Conservation (phyloP, 192 early-diverging fungal genomes). For the Coemansia asiatica region DNA sequence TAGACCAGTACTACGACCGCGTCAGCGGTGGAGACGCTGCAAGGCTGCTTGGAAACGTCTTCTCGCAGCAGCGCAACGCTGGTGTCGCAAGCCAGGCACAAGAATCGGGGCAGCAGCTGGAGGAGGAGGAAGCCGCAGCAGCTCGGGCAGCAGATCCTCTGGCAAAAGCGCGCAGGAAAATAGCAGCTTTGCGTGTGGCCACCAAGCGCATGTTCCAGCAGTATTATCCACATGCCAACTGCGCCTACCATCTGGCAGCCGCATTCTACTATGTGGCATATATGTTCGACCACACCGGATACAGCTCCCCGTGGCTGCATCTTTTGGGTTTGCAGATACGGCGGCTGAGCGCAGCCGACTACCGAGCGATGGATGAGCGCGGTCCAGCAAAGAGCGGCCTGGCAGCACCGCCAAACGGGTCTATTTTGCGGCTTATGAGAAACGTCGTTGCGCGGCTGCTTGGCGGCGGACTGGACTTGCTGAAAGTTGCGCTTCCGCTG, state of each 20-base stretch:
- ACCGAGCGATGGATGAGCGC: conserved; percentile 56
- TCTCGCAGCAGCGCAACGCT: conserved; percentile 16
- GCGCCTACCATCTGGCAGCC: conserved; percentile 64
- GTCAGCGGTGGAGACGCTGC: conserved; percentile 59
- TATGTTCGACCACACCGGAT: conserved; percentile 80
- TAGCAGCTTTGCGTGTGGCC: background rate
- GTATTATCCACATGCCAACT: conserved; percentile 74
- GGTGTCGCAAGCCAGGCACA: background rate
- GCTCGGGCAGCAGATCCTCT: background rate
- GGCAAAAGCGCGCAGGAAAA: background rate
- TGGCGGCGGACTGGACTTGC: conserved; percentile 62
- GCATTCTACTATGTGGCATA: conserved; percentile 76
- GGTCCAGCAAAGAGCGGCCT: conserved; percentile 43
- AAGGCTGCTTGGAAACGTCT: conserved; percentile 63
- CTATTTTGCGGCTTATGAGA: conserved; percentile 34
- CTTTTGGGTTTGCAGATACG: conserved; percentile 75
- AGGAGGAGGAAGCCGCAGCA: too few relatives aligned
- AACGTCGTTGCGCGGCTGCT: conserved; percentile 56
- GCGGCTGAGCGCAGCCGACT: conserved; percentile 79
- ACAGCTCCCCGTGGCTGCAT: conserved; percentile 82
- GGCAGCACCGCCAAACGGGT: conserved; percentile 43
- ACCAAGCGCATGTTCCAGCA: conserved; percentile 51
- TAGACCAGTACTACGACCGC: conserved; percentile 73
- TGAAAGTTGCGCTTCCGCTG: conserved; percentile 79
- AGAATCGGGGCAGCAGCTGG: background rate